Base-by-base conservation (phyloP, 2,329 filamentous ascomycete species). In the Paecilomyces sp. region DNA sequence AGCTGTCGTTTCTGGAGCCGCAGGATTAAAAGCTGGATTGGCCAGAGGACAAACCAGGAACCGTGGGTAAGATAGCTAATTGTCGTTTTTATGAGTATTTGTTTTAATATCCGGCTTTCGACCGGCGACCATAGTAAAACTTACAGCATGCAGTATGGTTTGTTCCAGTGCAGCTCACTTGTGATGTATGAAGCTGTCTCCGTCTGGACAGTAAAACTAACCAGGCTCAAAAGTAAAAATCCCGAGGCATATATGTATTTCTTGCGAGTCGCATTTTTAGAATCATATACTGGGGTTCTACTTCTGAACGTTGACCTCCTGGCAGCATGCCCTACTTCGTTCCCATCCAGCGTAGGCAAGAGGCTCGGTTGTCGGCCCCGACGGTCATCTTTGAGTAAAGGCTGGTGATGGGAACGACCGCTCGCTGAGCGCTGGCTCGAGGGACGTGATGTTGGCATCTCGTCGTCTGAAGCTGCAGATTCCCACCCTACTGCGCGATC, bases 61-160 rank as follows among this genome's bases (percentile, higher is more conserved):
- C 93, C 90, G 77, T 99, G 94, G 11, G 94, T 99, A 65, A 99
- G 82, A 77, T 96, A 89, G 52, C 84, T 86, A 67, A 53, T 41
- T 13, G 18, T 47, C 30, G 11, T 58, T 6, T 6, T 56, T 24
- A 54, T 54, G 12, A 13, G 53, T 13, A 41, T 24, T 34, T 30
- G 13, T 22, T 56, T 55, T 9, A 62, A 15, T 56, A 62, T 59
- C 57, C 31, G 41, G 53, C 55, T 57, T 34, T 47, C 54, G 41
- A 55, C 57, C 59, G 54, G 57, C 58, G 55, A 31, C 51, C 51
- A 55, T 12, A 18, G 4, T 50, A 74, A 78, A 61, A 76, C 75
- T 78, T 78, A 97, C 82, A 99, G 85, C 94, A 99, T 99, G 81
- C 91, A 96, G 79, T 97, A 99, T n/a, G 94, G 91, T 80, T 99